Conservation (phyloP, 2,329 filamentous ascomycete species). For the Pezicula neosporulosa region DNA sequence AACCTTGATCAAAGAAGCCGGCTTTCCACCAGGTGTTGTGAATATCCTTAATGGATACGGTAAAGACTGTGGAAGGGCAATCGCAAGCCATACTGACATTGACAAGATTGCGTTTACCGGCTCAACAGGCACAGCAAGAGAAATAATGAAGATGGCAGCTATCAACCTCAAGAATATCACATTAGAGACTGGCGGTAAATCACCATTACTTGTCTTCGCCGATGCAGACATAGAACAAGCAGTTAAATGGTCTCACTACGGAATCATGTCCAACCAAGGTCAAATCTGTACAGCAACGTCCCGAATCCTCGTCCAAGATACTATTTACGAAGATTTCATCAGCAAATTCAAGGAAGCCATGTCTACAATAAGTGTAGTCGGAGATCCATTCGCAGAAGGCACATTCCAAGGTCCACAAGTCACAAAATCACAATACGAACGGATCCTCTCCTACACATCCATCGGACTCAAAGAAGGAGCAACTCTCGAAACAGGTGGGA, state of each 20-base stretch:
- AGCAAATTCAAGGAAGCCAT: constrained; percentile 54
- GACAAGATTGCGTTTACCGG: constrained; percentile 77
- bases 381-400: constrained; percentile 61
- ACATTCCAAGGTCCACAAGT: constrained; percentile 72
- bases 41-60: constrained; percentile 71
- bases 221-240: constrained; percentile 62
- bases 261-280: constrained; percentile 42
- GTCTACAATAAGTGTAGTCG: constrained; percentile 51
- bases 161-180: constrained; percentile 59
- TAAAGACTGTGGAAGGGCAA: constrained; percentile 58
- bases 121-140: constrained; percentile 62
- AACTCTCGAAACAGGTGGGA: constrained; percentile 56
- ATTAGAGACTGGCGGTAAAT: constrained; percentile 61
- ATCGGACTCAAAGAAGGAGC: constrained; percentile 64
- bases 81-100: constrained; percentile 61
- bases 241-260: constrained; percentile 57
- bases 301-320: constrained; percentile 57
- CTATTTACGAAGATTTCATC: constrained; percentile 58
- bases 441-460: constrained; percentile 58
- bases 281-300: constrained; percentile 61
- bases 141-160: constrained; percentile 68
- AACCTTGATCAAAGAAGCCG: constrained; percentile 63
- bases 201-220: constrained; percentile 55
- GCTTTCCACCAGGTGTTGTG: constrained; percentile 71
- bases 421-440: constrained; percentile 63